phyloP scores from a whole-genome alignment of 345 rosid species.

The Rhodamnia rubescens region DNA sequence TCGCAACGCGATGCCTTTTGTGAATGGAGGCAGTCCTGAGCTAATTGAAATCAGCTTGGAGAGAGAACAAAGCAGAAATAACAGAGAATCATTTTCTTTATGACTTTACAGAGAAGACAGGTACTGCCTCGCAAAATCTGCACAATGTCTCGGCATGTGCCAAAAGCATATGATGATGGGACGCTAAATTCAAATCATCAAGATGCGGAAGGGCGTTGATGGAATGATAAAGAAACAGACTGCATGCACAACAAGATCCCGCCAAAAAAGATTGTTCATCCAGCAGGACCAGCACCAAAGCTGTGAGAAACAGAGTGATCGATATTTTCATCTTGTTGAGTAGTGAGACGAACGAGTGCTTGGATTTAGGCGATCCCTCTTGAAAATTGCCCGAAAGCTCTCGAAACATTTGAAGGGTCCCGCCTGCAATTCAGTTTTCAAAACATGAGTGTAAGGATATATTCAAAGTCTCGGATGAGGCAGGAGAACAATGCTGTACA shows the following conservation, averaged over 20 bases:
- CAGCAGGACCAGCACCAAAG: not conserved
- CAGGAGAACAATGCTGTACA: not conserved
- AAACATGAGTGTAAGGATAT: not conserved
- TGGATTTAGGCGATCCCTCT: constrained; percentile 36
- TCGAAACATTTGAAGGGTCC: constrained; percentile 39
- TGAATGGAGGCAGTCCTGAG: not conserved
- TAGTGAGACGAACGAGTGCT: constrained; percentile 48
- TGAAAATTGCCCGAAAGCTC: constrained; percentile 25
- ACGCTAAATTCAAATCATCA: not conserved
- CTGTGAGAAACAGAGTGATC: not conserved
- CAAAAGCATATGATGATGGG: not conserved
- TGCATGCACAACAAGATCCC: not conserved
- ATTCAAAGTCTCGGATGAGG: not conserved
- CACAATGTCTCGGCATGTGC: not conserved
- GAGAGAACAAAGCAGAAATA: not conserved
- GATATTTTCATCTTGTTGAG: constrained; percentile 19
- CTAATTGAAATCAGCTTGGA: not conserved
- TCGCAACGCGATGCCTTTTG: not conserved
- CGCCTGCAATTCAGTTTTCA: constrained; percentile 19
- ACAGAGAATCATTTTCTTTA: not conserved
- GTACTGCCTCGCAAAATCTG: not conserved
- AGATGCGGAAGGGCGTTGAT: not conserved
- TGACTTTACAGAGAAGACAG: not conserved
- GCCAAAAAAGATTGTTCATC: not conserved
- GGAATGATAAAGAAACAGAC: not conserved